phyloP scores from a whole-genome alignment of 2,329 filamentous ascomycete genomes.

The Ceratocystis eucalypticola region DNA sequence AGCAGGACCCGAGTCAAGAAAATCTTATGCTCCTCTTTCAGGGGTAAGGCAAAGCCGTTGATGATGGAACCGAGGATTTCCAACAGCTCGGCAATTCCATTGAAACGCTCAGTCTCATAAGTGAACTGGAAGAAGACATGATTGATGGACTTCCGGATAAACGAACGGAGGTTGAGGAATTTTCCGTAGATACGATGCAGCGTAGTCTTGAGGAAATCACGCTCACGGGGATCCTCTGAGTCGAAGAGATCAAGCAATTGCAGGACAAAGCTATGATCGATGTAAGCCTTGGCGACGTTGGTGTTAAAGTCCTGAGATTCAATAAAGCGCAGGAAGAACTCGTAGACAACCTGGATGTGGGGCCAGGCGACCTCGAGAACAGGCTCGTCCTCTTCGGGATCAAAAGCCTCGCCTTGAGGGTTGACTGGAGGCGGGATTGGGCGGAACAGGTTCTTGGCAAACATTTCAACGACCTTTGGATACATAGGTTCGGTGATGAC shows the following conservation, averaged over 20 bases:
- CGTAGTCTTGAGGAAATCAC: conserved; percentile 96
- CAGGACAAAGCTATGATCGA: conserved; percentile 94
- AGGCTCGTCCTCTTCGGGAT: conserved; percentile 95
- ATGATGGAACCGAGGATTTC: conserved; percentile 98
- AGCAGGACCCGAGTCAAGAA: conserved; percentile 89
- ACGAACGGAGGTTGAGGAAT: conserved; percentile 93
- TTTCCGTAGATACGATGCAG: conserved; percentile 97
- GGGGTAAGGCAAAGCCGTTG: conserved; percentile 89
- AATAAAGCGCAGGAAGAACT: conserved; percentile 97
- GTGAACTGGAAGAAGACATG: conserved; percentile 99
- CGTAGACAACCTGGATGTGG: conserved; percentile 97
- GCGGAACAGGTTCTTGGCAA: conserved; percentile 94
- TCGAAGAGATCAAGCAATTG: conserved; percentile 96
- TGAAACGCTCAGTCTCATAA: conserved; percentile 97
- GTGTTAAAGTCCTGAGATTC: conserved; percentile 99
- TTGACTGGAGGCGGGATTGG: conserved; percentile 96
- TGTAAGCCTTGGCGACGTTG: conserved; percentile 97
- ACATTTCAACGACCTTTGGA: conserved; percentile 96
- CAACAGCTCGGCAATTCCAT: conserved; percentile 89
- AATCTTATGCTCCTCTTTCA: conserved; percentile 98
- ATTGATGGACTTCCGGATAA: conserved; percentile 96
- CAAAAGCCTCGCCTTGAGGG: conserved; percentile 93
- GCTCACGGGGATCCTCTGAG: conserved; percentile 89
- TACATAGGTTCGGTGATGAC: conserved; percentile 99
- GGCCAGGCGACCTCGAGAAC: conserved; percentile 98